Evolutionary conservation across 306 rosid genomes (phyloP).

Genomic region (Coriaria nepalensis): DNA sequence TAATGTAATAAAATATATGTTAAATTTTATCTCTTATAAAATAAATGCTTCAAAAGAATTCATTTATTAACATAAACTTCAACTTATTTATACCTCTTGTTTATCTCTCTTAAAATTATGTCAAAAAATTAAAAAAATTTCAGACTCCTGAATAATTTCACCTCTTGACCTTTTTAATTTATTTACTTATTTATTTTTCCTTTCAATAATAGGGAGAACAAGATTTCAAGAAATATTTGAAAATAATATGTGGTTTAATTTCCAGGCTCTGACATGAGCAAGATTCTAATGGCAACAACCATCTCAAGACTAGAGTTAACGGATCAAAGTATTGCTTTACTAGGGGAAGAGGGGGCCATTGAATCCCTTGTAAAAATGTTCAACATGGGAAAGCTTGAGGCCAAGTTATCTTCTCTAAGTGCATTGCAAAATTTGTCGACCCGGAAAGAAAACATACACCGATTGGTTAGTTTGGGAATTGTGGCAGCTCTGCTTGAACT

Average conservation of each 20-base stretch:
- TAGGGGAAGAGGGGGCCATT: conserved; percentile 74
- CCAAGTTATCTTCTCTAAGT: conserved; percentile 70
- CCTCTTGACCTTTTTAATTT: too few species aligned
- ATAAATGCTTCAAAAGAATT: too few species aligned
- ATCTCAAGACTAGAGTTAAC: conserved; percentile 74
- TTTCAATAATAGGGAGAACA: too few species aligned
- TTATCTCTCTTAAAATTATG: too few species aligned
- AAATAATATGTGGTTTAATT: conserved; percentile 4
- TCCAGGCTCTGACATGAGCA: conserved; percentile 89
- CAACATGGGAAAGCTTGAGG: conserved; percentile 62
- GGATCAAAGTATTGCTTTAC: conserved; percentile 54
- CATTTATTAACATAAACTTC: too few species aligned
- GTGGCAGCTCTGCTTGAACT: conserved; percentile 57
- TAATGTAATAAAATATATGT: too few species aligned
- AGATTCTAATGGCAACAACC: conserved; percentile 86
- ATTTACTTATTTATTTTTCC: too few species aligned
- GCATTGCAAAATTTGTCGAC: conserved; percentile 69
- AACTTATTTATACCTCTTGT: too few species aligned
- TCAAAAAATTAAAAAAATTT: too few species aligned
- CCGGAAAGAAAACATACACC: conserved; percentile 50
- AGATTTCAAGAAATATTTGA: neutral
- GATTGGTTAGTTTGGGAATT: conserved; percentile 49
- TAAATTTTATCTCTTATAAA: too few species aligned
- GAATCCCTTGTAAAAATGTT: conserved; percentile 69
- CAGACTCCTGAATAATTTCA: too few species aligned